Evolutionary conservation across 495 filamentous ascomycete species (phyloP), one percentile per base, ranked within the genome.

Genomic region (Daldinia loculata): DNA sequence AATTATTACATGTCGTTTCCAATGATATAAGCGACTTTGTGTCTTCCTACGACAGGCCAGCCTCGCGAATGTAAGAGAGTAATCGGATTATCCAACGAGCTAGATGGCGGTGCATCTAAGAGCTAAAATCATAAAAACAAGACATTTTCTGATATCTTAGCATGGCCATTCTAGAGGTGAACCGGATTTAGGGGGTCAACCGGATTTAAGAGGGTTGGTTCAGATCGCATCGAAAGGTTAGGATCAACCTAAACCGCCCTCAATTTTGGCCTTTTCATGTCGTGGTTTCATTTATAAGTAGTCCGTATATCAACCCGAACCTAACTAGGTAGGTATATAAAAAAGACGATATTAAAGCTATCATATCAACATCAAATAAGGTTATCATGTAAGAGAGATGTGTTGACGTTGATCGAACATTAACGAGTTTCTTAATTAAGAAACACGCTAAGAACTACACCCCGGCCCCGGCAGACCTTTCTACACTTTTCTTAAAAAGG

Each of bases 1-100:
- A 68, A 61, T 48, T 61, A 12, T 62, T 56, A 68, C 65, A 68
- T 14, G 58, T 68, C 65, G 30, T 62, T 68, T 56, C 27, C 5
- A 11, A 24, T 48, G 43, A 24, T 48, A 48, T 22, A 9, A 56
- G 27, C n/a, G 36, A 56, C 56, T 61, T 41, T 62, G 51, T 62
- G 65, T 61, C 64, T 7, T 61, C 38, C 14, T 27, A 36, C 27
- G 38, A 61, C 56, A 56, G 56, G 64, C 12, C 34, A 32, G 59
- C 56, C 34, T 24, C 5, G 43, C 9, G 19, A 48, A 36, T 36
- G 34, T 36, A 36, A 14, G 34, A 48, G 43, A 48, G 9, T 17
- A 41, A 41, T 17, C 5, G n/a, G 8, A 41, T n/a, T 8, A 41
- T 41, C 4, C 34, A 14, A 36, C 14, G 11, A 3, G 34, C 11